Evolutionary conservation across 1,284 basidiomycete species (phyloP).

Genomic region (Malassezia slooffiae): DNA sequence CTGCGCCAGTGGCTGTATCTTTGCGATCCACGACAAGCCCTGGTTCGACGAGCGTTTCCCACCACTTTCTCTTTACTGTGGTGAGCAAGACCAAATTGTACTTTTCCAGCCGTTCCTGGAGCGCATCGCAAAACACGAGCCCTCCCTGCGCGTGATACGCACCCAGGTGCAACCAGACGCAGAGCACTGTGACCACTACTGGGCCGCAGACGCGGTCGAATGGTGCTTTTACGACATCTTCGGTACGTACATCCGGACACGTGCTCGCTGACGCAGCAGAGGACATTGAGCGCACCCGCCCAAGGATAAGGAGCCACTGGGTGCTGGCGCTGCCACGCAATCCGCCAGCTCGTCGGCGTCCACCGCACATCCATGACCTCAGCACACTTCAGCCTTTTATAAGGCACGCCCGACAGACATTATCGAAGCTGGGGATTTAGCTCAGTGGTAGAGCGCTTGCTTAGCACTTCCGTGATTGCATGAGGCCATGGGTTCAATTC

Average conservation of each 20-base stretch:
- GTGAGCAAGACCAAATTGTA: slow-evolving; percentile 45
- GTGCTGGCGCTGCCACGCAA: no score
- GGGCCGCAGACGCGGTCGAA: slow-evolving; percentile 56
- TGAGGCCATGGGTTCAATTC: slow-evolving; percentile 21
- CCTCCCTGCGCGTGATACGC: slow-evolving; percentile 52
- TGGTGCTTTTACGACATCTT: slow-evolving; percentile 50
- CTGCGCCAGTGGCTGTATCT: slow-evolving; percentile 53
- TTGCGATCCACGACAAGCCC: slow-evolving; percentile 51
- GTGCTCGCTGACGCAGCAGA: slow-evolving; percentile 9
- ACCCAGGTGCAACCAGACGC: slow-evolving; percentile 51
- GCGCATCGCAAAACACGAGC: slow-evolving; percentile 28
- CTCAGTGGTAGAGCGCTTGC: slow-evolving; percentile 22
- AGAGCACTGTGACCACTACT: slow-evolving; percentile 51
- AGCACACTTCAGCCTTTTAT: no score
- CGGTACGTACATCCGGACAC: slow-evolving; percentile 5
- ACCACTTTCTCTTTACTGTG: slow-evolving; percentile 53
- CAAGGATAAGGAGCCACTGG: no score
- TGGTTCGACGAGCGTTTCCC: slow-evolving; percentile 56
- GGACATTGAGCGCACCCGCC: slow-evolving; percentile 28
- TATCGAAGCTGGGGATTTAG: slow-evolving; percentile 12
- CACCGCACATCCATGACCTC: no score
- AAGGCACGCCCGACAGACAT: background rate
- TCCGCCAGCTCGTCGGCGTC: no score
- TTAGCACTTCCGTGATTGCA: slow-evolving; percentile 16
- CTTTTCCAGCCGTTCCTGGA: slow-evolving; percentile 37